These are phyloP conservation scores for Suillus hirtellus DNA, from an alignment of 768 basidiomycete species.

Conservation along the genomic window DNA sequence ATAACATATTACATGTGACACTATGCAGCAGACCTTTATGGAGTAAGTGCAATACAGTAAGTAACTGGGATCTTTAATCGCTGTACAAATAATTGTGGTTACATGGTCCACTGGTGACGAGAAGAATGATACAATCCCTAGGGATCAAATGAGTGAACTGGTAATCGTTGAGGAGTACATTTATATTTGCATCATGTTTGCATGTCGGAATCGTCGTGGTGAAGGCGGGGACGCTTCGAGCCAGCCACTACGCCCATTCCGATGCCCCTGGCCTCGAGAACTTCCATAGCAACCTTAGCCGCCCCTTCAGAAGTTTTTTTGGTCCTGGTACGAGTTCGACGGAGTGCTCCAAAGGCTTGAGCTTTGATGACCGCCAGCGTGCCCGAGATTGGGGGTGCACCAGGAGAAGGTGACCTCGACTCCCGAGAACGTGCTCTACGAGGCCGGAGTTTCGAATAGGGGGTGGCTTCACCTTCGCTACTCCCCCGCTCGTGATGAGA, in stretches of 20 bases:
- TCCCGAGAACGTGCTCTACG: slow-evolving; percentile 50
- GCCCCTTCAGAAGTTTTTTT: slow-evolving; percentile 74
- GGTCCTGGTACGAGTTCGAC: slow-evolving; percentile 71
- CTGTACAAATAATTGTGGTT: slow-evolving; percentile 23
- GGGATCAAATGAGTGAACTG: slow-evolving; percentile 8
- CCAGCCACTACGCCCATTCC: slow-evolving; percentile 44
- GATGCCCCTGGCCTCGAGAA: slow-evolving; percentile 80
- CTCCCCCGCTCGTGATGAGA: slow-evolving; percentile 54
- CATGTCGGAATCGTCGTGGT: slow-evolving; percentile 52
- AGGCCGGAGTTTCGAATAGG: slow-evolving; percentile 46
- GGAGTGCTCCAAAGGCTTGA: slow-evolving; percentile 83
- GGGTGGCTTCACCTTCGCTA: slow-evolving; percentile 54
- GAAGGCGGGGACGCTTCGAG: slow-evolving; percentile 47
- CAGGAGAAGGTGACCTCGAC: slow-evolving; percentile 49
- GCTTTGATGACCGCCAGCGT: slow-evolving; percentile 91
- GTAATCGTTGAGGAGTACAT: slow-evolving; percentile 2
- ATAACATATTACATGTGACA: slow-evolving; percentile 41
- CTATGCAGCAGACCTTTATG: slow-evolving; percentile 34
- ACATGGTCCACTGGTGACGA: slow-evolving; percentile 20
- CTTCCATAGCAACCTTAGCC: slow-evolving; percentile 74
- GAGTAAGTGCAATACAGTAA: slow-evolving; percentile 32
- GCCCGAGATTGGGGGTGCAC: slow-evolving; percentile 58
- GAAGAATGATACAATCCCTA: slow-evolving; percentile 9
- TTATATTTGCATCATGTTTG: slow-evolving; percentile 27
- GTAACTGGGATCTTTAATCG: slow-evolving; percentile 31